These are phyloP conservation scores for Moricandia arvensis DNA, from an alignment of 345 rosid species.

Conservation along the genomic window DNA sequence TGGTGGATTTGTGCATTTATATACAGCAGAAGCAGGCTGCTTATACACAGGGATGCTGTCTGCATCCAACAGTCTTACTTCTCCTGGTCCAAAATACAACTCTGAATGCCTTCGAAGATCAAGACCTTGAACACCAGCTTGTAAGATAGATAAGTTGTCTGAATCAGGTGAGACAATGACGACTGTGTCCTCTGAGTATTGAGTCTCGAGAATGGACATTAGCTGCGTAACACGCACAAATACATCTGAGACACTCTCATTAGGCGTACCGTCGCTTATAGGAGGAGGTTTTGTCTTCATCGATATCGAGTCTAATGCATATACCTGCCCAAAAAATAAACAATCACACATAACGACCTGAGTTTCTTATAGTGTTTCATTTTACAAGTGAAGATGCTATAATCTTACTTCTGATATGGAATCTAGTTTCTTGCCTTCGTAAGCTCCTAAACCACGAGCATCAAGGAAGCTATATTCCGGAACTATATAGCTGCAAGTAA, in stretches of 20 bases:
- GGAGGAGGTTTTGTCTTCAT: conserved; percentile 86
- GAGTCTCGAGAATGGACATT: conserved; percentile 95
- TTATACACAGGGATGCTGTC: conserved; percentile 74
- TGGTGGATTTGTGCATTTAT: conserved; percentile 81
- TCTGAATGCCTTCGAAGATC: conserved; percentile 87
- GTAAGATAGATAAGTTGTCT: conserved; percentile 78
- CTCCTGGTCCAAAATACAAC: conserved; percentile 70
- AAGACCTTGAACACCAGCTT: conserved; percentile 81
- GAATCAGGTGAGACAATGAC: conserved; percentile 86
- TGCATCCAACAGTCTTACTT: conserved; percentile 71
- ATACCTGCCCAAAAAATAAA: conserved; percentile 45
- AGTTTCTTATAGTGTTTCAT: background rate
- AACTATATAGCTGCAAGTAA: conserved; percentile 61
- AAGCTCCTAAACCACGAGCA: conserved; percentile 96
- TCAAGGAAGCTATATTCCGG: conserved; percentile 93
- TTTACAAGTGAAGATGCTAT: background rate
- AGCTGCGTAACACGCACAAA: conserved; percentile 87
- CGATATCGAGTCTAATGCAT: conserved; percentile 76
- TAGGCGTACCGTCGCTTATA: conserved; percentile 86
- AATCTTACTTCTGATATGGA: conserved; percentile 66
- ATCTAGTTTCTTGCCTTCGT: conserved; percentile 80
- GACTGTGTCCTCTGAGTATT: conserved; percentile 72
- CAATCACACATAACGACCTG: background rate
- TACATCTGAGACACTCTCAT: conserved; percentile 85
- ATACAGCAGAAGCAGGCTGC: conserved; percentile 82